Evolutionary conservation across 2,329 filamentous ascomycete species (phyloP).

Genomic region (Fusarium cyanostomum): DNA sequence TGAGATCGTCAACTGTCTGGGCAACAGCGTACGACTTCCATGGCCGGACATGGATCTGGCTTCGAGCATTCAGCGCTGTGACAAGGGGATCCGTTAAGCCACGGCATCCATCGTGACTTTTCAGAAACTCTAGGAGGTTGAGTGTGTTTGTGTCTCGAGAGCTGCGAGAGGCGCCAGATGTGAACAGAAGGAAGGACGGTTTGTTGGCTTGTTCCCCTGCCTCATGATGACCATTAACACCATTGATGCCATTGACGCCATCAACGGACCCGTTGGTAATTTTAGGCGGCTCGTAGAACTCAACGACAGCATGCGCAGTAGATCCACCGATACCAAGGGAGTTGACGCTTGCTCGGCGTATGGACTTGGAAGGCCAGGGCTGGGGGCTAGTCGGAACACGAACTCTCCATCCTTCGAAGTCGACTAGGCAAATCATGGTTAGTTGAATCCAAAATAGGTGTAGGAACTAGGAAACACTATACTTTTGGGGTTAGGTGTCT

Average conservation of each 20-base stretch:
- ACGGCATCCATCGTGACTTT: constrained; percentile 22
- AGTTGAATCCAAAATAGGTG: not conserved
- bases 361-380: constrained; percentile 37
- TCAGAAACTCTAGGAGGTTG: constrained; percentile 31
- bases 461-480: not conserved
- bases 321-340: constrained; percentile 56
- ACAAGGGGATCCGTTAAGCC: constrained; percentile 21
- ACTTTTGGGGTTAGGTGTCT: constrained; percentile 41
- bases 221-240: constrained; percentile 13
- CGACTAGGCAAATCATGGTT: constrained; percentile 12
- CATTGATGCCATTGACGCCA: not conserved
- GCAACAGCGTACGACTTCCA: constrained; percentile 38
- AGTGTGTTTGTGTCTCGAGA: constrained; percentile 29
- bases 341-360: constrained; percentile 44
- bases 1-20: constrained; percentile 28
- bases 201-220: not conserved
- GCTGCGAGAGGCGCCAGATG: constrained; percentile 28
- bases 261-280: not conserved
- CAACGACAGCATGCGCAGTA: constrained; percentile 55
- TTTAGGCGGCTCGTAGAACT: constrained; percentile 33
- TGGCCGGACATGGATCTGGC: constrained; percentile 31
- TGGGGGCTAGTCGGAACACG: constrained; percentile 33
- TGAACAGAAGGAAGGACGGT: constrained; percentile 28
- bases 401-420: constrained; percentile 39
- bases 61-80: constrained; percentile 32